Evolutionary conservation across 371 early-diverging fungal genomes (phyloP).

Genomic region (Enterocytospora artemiae): DNA sequence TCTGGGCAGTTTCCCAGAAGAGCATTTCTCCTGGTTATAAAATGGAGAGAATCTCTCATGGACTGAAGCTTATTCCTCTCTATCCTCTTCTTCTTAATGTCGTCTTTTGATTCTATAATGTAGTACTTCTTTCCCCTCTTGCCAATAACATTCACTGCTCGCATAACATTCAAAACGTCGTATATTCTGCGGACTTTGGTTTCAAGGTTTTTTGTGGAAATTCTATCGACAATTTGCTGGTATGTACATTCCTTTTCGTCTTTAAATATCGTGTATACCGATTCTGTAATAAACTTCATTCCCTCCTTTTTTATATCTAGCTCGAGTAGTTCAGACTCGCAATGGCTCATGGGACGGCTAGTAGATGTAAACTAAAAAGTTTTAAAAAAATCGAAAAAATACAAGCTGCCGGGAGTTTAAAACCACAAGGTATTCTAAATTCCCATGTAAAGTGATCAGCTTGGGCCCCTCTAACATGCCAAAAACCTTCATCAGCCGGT

Average conservation of each 20-base stretch:
- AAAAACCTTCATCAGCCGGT: no score
- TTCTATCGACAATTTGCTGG: conserved; percentile 25
- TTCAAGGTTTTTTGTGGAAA: conserved; percentile 25
- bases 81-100: conserved; percentile 28
- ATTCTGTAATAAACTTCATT: conserved; percentile 39
- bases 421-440: no score
- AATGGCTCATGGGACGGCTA: not conserved
- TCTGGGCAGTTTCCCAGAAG: not conserved
- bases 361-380: no score
- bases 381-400: no score
- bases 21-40: conserved; percentile 28
- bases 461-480: no score
- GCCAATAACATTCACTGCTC: conserved; percentile 43
- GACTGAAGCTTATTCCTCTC: conserved; percentile 34
- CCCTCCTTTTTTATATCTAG: conserved; percentile 38
- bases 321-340: conserved; percentile 8
- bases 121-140: conserved; percentile 38
- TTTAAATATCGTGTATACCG: conserved; percentile 33
- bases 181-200: conserved; percentile 49
- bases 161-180: conserved; percentile 52
- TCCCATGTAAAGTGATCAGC: no score
- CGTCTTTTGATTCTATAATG: conserved; percentile 15
- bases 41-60: conserved; percentile 44
- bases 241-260: conserved; percentile 43
- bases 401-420: no score